phyloP scores from a whole-genome alignment of 495 filamentous ascomycete genomes.

The Thermothielavioides terrestris region DNA sequence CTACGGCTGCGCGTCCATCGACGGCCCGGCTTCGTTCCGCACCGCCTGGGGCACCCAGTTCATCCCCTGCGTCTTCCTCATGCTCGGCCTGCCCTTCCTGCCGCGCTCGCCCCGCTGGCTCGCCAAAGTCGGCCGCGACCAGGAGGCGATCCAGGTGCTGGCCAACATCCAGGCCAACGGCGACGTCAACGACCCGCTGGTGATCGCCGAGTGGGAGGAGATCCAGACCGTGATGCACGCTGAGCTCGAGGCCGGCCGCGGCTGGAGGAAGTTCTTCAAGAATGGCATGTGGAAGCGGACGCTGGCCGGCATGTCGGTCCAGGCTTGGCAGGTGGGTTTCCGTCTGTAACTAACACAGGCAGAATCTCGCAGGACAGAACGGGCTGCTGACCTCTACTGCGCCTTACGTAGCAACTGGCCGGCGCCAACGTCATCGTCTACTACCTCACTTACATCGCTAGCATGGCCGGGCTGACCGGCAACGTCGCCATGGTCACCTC shows the following conservation, averaged over 20 bases:
- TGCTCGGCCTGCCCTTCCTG: constrained; percentile 59
- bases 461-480: constrained; percentile 56
- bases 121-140: constrained; percentile 55
- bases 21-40: constrained; percentile 56
- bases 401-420: constrained; percentile 55
- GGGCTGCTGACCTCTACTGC: constrained; percentile 20
- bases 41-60: constrained; percentile 69
- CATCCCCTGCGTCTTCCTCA: constrained; percentile 54
- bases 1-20: constrained; percentile 50
- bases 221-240: constrained; percentile 53
- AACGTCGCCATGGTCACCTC: constrained; percentile 60
- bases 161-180: constrained; percentile 62
- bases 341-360: constrained; percentile 15
- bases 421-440: constrained; percentile 65
- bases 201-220: constrained; percentile 66
- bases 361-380: too few species aligned
- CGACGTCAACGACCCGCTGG: constrained; percentile 54
- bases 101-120: constrained; percentile 68
- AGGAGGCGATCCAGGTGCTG: constrained; percentile 60
- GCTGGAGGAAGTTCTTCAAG: constrained; percentile 51
- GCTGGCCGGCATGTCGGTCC: constrained; percentile 57
- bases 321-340: constrained; percentile 37
- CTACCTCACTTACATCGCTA: constrained; percentile 64
- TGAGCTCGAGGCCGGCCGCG: constrained; percentile 41
- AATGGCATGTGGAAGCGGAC: constrained; percentile 68